Evolutionary conservation across 768 basidiomycete species (phyloP).

Genomic region (Exsudoporus frostii): DNA sequence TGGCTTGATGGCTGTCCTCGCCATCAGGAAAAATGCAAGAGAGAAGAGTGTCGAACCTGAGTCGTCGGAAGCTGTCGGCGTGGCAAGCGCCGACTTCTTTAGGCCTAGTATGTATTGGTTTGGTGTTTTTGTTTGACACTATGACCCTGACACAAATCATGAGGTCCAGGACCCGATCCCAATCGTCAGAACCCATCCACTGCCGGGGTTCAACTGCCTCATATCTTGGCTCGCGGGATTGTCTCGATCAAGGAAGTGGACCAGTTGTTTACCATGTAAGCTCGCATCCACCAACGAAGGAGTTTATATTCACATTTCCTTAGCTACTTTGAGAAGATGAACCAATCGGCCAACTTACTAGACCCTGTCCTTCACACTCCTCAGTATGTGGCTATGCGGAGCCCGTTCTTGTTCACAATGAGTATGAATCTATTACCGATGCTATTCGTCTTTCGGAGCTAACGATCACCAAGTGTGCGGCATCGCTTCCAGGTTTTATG

Average conservation of each 20-base stretch:
- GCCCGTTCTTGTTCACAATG: constrained; percentile 90
- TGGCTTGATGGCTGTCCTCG: constrained; percentile 71
- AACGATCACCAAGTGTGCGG: constrained; percentile 65
- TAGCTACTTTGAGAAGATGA: constrained; percentile 79
- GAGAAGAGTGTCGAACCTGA: constrained; percentile 41
- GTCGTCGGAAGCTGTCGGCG: constrained; percentile 53
- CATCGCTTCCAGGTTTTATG: constrained; percentile 79
- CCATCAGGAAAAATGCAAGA: constrained; percentile 44
- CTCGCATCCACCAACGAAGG: not conserved
- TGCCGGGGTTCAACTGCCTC: constrained; percentile 51
- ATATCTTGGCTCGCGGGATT: constrained; percentile 61
- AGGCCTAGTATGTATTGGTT: constrained; percentile 45
- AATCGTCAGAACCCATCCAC: constrained; percentile 37
- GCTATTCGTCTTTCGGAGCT: not conserved
- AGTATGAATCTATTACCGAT: constrained; percentile 47
- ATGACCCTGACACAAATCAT: not conserved
- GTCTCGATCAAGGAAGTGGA: constrained; percentile 67
- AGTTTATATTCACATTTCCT: constrained; percentile 3
- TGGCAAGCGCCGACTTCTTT: constrained; percentile 70
- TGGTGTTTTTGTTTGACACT: not conserved
- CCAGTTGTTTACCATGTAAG: constrained; percentile 68
- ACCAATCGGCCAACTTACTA: constrained; percentile 71
- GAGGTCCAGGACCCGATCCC: constrained; percentile 43
- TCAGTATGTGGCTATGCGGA: constrained; percentile 73
- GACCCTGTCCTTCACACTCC: constrained; percentile 85